These are phyloP conservation scores for Paraurostyla sp. DNA, from an alignment of 73 alveolate species.

Conservation along the genomic window DNA sequence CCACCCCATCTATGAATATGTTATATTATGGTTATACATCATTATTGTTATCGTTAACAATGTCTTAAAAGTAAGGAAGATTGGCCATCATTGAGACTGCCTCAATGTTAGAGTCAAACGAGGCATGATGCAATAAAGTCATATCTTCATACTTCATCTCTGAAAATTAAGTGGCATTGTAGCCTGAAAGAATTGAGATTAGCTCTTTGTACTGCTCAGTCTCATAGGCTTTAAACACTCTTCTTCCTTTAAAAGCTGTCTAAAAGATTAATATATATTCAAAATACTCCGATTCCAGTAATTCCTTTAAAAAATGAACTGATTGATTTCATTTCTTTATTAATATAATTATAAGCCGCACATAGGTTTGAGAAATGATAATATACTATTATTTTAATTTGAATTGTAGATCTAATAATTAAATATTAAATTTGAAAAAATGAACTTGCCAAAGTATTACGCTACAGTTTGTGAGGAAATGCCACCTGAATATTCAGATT, in stretches of 20 bases:
- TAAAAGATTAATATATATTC: background rate
- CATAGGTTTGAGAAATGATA: background rate
- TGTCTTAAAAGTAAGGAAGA: slow-evolving; percentile 65
- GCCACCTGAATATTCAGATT: slow-evolving; percentile 82
- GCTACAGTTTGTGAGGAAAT: slow-evolving; percentile 68
- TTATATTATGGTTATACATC: background rate
- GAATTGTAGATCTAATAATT: slow-evolving; percentile 3
- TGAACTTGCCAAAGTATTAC: slow-evolving; percentile 75
- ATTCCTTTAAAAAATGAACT: background rate
- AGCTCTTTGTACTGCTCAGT: slow-evolving; percentile 48
- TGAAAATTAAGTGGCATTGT: slow-evolving; percentile 29
- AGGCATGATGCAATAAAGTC: slow-evolving; percentile 67
- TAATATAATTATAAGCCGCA: background rate
- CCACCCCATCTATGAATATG: slow-evolving; percentile 45
- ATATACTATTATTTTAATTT: background rate
- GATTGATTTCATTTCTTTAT: background rate
- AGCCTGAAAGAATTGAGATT: background rate
- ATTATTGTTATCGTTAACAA: slow-evolving; percentile 25
- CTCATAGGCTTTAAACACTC: slow-evolving; percentile 53
- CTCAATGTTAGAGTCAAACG: slow-evolving; percentile 54
- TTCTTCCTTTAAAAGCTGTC: background rate
- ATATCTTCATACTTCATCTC: slow-evolving; percentile 51
- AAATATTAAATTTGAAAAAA: slow-evolving; percentile 24
- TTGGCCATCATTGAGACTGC: background rate
- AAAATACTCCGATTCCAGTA: background rate